A percentile compares a stretch with the other conserved stretches of the same genome.
phyloP scores from a whole-genome alignment of 768 basidiomycete species.

The Suillus alpinus region DNA sequence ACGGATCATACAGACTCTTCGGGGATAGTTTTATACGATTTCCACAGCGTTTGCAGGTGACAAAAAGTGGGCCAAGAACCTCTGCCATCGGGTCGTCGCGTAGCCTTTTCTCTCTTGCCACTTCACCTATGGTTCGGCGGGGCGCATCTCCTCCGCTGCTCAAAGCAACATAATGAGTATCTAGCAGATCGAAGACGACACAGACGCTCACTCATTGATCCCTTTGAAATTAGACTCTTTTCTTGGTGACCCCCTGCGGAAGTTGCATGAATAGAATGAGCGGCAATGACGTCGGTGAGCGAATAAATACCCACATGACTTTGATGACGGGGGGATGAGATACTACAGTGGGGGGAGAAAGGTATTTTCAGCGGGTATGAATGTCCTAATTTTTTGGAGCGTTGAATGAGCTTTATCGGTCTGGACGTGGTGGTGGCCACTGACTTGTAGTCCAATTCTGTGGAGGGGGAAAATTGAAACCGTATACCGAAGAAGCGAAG shows the following conservation, averaged over 20 bases:
- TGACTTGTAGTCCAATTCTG: conserved; percentile 2
- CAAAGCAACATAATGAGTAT: conserved; percentile 9
- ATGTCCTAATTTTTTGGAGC: background rate
- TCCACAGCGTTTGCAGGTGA: conserved; percentile 56
- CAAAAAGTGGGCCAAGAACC: conserved; percentile 48
- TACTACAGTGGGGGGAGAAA: conserved; percentile 1
- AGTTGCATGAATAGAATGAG: conserved; percentile 19
- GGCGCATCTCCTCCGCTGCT: conserved; percentile 25
- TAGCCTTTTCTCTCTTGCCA: conserved; percentile 48
- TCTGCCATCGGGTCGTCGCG: conserved; percentile 52
- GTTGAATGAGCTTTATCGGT: background rate
- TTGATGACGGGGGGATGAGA: background rate
- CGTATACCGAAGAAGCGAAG: conserved; percentile 5
- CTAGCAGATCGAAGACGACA: background rate
- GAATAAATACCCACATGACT: conserved; percentile 2
- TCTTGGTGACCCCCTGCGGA: conserved; percentile 26
- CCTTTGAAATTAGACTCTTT: conserved; percentile 17
- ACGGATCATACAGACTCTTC: conserved; percentile 64
- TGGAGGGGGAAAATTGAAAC: conserved; percentile 6
- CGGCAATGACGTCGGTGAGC: background rate
- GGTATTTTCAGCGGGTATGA: background rate
- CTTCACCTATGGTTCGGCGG: conserved; percentile 41
- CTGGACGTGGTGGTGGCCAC: background rate
- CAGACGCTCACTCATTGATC: conserved; percentile 19
- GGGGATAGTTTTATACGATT: conserved; percentile 60